Base-by-base conservation (phyloP, 345 rosid species). In the Brassica juncea region DNA sequence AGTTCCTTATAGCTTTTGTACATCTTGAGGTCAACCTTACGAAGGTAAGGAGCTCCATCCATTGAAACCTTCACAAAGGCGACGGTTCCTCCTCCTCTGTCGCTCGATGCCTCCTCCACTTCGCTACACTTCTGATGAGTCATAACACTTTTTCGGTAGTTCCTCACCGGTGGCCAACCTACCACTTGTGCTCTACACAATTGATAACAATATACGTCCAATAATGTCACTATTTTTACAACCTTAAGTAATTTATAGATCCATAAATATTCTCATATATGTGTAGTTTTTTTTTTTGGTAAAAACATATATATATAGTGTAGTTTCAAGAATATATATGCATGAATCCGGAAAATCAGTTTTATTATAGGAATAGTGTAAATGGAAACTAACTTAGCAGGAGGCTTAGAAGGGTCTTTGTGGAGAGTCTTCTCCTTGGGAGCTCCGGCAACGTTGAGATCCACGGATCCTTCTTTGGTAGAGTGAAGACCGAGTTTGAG, bases 101-200 rank as follows among this genome's bases (percentile, higher is more conserved):
- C 58, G 55, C 49, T 63, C 34, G 89, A 39, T 70, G 80, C 81
- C 14, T 82, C 86, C 8, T 66, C 78, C 70, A 81, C 74, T 68
- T 76, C 86, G 49, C 72, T 79, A 60, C n/a, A 84, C 84, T 88
- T 89, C 71, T 91, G 87, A 12, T 44, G 60, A 58, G 90, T 85
- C 92, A 94, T 86, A 27, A 87, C 70, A 82, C 88, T 94, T 89
- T 89, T 94, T 81, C 96, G 80, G 87, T 88, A 94, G 21, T 90
- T 87, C 75, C 98, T 79, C 69, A 94, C 98, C 10, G 98, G 96
- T 59, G 98, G 98, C 98, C 98, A 94, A 31, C 98, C 98, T 62
- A 94, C 91, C 31, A 94, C 93, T 80, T 94, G 97, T 35, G 91
- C 91, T 86, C 97, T 94, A 70, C 74, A 68, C 49, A 80, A 9